Conservation (phyloP, 768 basidiomycete genomes). For the Termitomyces sp. region DNA sequence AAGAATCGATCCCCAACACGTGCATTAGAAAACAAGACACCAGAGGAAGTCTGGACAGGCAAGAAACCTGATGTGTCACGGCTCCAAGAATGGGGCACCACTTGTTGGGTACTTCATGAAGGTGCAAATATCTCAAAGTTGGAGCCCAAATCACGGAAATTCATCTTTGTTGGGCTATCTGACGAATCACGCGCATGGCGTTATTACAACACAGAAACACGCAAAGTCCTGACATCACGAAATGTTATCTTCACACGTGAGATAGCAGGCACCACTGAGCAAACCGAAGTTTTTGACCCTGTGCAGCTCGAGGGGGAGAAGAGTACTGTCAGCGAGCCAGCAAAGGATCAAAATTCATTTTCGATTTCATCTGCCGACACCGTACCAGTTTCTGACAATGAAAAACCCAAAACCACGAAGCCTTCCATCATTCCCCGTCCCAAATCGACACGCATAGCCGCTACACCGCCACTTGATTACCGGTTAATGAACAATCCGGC, state of each 20-base stretch:
- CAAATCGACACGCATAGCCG: not conserved
- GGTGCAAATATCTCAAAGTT: slow-evolving; percentile 6
- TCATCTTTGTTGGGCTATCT: slow-evolving; percentile 4
- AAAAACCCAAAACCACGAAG: too few relatives aligned
- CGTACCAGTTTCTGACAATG: too few relatives aligned
- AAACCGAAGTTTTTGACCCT: not conserved
- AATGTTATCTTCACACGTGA: slow-evolving; percentile 1
- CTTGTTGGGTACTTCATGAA: too few relatives aligned
- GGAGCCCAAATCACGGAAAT: not conserved
- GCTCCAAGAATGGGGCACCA: too few relatives aligned
- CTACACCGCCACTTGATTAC: slow-evolving; percentile 2
- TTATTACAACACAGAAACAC: slow-evolving; percentile 1
- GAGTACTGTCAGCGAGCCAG: not conserved
- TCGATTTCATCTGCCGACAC: too few relatives aligned
- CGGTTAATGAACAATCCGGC: slow-evolving; percentile 2
- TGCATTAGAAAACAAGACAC: too few relatives aligned
- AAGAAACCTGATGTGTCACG: too few relatives aligned
- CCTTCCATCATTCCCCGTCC: too few relatives aligned
- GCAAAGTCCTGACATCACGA: slow-evolving; percentile 1
- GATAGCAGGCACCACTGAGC: not conserved
- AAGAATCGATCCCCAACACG: too few relatives aligned
- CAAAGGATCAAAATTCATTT: slow-evolving; percentile 15
- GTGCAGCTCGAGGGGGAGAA: slow-evolving; percentile 8
- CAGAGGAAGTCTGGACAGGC: too few relatives aligned
- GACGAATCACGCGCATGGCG: slow-evolving; percentile 7